Evolutionary conservation across 768 basidiomycete genomes (phyloP).

Genomic region (Plicaturopsis crispa): DNA sequence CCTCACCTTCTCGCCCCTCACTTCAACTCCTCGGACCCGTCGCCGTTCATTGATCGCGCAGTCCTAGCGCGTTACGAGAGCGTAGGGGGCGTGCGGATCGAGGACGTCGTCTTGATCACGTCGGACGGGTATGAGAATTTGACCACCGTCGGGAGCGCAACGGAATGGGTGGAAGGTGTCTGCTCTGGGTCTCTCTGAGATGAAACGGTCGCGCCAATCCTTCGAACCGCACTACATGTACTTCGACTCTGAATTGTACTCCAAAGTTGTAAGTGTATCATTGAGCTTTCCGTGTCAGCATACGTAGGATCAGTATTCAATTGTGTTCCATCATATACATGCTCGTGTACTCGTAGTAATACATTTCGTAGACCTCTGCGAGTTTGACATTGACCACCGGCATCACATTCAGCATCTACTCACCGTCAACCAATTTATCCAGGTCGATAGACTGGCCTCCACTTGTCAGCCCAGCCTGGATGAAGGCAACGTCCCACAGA

Average conservation of each 20-base stretch:
- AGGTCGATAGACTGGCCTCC: constrained; percentile 56
- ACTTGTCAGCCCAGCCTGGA: constrained; percentile 70
- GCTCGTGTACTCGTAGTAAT: too few relatives aligned
- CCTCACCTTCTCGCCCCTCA: constrained; percentile 65
- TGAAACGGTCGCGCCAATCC: too few relatives aligned
- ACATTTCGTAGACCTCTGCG: too few relatives aligned
- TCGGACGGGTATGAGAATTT: constrained; percentile 69
- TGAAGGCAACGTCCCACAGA: constrained; percentile 69
- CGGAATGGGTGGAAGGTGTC: constrained; percentile 74
- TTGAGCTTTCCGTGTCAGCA: too few relatives aligned
- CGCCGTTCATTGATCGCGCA: constrained; percentile 61
- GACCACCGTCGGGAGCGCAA: constrained; percentile 78
- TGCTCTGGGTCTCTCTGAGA: constrained; percentile 59
- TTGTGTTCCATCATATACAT: too few relatives aligned
- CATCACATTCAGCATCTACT: too few relatives aligned
- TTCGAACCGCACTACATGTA: too few relatives aligned
- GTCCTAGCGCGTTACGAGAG: constrained; percentile 64
- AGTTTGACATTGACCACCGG: too few relatives aligned
- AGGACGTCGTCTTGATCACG: constrained; percentile 84
- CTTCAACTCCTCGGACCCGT: too few relatives aligned
- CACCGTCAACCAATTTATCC: constrained; percentile 14
- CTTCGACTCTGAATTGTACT: too few relatives aligned
- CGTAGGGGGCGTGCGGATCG: constrained; percentile 91
- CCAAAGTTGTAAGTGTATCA: too few relatives aligned
- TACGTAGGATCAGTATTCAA: too few relatives aligned